Percentiles rank a stretch among this genome's conserved stretches.
Conservation (phyloP, 768 basidiomycete genomes). For the Gymnopilus dilepis region DNA sequence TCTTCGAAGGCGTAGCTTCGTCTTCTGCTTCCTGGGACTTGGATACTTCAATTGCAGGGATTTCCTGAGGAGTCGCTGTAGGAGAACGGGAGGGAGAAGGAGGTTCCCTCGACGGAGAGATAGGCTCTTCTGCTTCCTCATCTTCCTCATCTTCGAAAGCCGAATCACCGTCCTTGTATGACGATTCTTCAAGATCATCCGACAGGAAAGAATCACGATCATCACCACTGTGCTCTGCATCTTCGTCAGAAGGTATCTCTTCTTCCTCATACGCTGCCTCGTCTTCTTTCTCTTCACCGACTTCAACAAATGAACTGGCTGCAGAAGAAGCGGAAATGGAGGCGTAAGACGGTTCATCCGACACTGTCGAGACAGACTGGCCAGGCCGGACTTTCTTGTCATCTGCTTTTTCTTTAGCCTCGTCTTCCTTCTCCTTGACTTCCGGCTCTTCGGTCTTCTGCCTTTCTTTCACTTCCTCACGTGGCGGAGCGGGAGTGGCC, state of each 20-base stretch:
- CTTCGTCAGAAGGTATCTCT: constrained; percentile 38
- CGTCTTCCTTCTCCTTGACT: constrained; percentile 6
- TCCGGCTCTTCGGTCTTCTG: constrained; percentile 17
- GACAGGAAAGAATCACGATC: constrained; percentile 32
- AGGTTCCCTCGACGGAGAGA: constrained; percentile 39
- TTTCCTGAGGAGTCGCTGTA: constrained; percentile 63
- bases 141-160: constrained; percentile 27
- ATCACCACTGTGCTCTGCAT: constrained; percentile 13
- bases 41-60: constrained; percentile 45
- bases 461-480: constrained; percentile 9
- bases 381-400: constrained; percentile 1
- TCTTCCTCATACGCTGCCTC: constrained; percentile 25
- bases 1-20: constrained; percentile 27
- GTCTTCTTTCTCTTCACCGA: constrained; percentile 32
- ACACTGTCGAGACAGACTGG: not conserved
- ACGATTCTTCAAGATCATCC: constrained; percentile 22
- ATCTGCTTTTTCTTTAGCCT: not conserved
- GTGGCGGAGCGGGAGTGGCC: constrained; percentile 8
- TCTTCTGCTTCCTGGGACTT: constrained; percentile 38
- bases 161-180: constrained; percentile 19
- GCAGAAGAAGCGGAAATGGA: constrained; percentile 50
- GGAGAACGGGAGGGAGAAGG: constrained; percentile 53
- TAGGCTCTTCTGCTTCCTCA: constrained; percentile 23
- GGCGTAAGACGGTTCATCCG: constrained; percentile 36
- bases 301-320: constrained; percentile 55